Percentiles rank a stretch among this genome's conserved stretches.
Conservation (phyloP, 345 rosid genomes). For the Arabidopsis arenosa region DNA sequence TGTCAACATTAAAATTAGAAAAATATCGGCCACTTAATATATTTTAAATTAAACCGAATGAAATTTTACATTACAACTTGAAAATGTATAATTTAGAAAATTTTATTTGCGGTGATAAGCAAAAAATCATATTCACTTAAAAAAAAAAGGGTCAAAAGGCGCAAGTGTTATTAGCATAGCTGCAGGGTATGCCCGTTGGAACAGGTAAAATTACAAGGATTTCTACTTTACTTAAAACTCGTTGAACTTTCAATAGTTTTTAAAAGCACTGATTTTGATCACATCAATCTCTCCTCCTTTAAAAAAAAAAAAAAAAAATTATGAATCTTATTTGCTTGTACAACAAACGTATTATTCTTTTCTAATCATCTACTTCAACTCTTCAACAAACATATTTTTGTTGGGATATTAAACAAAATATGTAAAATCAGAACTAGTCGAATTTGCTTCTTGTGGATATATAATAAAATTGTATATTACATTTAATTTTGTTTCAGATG, state of each 20-base stretch:
- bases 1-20: background rate
- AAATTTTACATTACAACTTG: no score
- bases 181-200: slow-evolving; percentile 33
- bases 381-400: slow-evolving; percentile 1
- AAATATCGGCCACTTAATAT: no score
- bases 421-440: slow-evolving; percentile 3
- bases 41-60: no score
- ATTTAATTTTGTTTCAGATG: slow-evolving; percentile 1
- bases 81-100: no score
- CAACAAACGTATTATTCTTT: slow-evolving; percentile 10
- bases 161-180: slow-evolving; percentile 1
- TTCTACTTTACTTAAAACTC: slow-evolving; percentile 37
- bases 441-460: background rate
- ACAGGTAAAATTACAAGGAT: slow-evolving; percentile 28
- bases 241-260: slow-evolving; percentile 38
- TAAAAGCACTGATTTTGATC: slow-evolving; percentile 34
- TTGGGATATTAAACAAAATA: background rate
- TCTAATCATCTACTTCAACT: background rate
- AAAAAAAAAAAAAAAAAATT: background rate
- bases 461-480: background rate
- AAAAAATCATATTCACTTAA: no score
- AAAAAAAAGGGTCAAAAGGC: slow-evolving; percentile 16
- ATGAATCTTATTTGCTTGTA: slow-evolving; percentile 8
- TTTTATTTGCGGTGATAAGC: no score
- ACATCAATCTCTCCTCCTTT: slow-evolving; percentile 35